Base-by-base conservation (phyloP, 129 eudicot species). In the Helichrysum umbraculigerum region DNA sequence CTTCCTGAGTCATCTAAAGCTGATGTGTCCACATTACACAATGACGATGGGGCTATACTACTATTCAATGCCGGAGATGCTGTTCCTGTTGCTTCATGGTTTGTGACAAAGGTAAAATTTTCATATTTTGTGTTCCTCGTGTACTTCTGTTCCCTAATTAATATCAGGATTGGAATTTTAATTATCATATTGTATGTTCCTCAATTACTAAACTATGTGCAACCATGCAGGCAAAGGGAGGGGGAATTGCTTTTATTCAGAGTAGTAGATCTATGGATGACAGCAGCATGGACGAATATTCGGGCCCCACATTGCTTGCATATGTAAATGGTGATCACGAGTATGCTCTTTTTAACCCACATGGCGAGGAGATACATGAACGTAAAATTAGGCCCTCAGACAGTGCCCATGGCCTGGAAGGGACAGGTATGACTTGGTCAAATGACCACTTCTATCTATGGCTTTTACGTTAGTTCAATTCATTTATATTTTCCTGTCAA, bases 1-100 rank as follows among this genome's bases (percentile, higher is more conserved):
- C 78, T 86, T 17, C 85, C 92, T 0, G 70, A 81, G 71, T 58
- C 88, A 68, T 75, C 85, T 42, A 70, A 77, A 68, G 28, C 47
- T 22, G 73, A 33, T 39, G 83, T 74, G 37, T 47, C 73, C 70
- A 19, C 82, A 64, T 64, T 66, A 52, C 71, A 60, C 21, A 70
- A 71, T 33, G 67, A 21, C 34, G 80, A 79, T 64, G 98, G 91
- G 51, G 78, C 78, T 58, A 89, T 94, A 54, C 78, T 94, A 47
- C 74, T 94, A 64, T 94, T 94, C 85, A 85, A 76, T 78, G 90
- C 76, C 7, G 84, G 66, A 63, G 76, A 86, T 17, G 85, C 96
- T 20, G 90, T 86, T 79, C 97, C 99, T 39, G 78, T 87, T 52
- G 82, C 90, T 41, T 78, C 91, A 12, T 94, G 99, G 99, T 81